A percentile compares a stretch with the other conserved stretches of the same genome.
phyloP scores from a whole-genome alignment of 768 basidiomycete genomes.

The Tephrocybe sp. region DNA sequence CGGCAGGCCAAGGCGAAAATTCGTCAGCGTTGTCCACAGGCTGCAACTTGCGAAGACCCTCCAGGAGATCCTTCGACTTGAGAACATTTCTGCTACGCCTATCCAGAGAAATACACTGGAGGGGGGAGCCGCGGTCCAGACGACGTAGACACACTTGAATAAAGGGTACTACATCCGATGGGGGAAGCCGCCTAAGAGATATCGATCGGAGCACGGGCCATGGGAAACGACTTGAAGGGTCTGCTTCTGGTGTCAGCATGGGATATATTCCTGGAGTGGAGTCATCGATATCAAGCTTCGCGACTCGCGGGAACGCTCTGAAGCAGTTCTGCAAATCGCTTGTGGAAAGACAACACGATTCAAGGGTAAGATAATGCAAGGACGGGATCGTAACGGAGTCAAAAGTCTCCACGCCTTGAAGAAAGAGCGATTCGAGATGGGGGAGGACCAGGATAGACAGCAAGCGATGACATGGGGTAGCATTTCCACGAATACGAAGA shows the following conservation, averaged over 20 bases:
- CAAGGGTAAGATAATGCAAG: conserved; percentile 33
- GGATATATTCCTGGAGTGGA: conserved; percentile 28
- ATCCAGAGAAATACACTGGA: conserved; percentile 31
- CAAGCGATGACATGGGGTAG: conserved; percentile 32
- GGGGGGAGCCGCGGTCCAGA: conserved; percentile 15
- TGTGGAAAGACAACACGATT: conserved; percentile 32
- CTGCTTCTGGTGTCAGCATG: conserved; percentile 23
- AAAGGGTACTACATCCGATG: conserved; percentile 30
- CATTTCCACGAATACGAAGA: conserved; percentile 41
- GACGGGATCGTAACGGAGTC: conserved; percentile 30
- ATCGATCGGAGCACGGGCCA: conserved; percentile 39
- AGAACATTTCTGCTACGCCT: conserved; percentile 36
- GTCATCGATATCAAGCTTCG: conserved; percentile 33
- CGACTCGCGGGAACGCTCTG: conserved; percentile 34
- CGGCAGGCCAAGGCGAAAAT: conserved; percentile 35
- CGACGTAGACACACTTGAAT: conserved; percentile 30
- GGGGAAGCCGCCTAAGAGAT: conserved; percentile 30
- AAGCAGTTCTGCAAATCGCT: conserved; percentile 31
- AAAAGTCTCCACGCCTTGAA: conserved; percentile 35
- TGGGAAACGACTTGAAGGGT: background rate
- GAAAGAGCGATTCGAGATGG: conserved; percentile 32
- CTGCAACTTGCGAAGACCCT: conserved; percentile 27
- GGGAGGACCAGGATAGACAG: conserved; percentile 36
- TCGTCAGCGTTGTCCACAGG: conserved; percentile 26
- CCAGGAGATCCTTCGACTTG: conserved; percentile 27